phyloP scores from a whole-genome alignment of 2,329 filamentous ascomycete species.

The Xylaria hypoxylon region DNA sequence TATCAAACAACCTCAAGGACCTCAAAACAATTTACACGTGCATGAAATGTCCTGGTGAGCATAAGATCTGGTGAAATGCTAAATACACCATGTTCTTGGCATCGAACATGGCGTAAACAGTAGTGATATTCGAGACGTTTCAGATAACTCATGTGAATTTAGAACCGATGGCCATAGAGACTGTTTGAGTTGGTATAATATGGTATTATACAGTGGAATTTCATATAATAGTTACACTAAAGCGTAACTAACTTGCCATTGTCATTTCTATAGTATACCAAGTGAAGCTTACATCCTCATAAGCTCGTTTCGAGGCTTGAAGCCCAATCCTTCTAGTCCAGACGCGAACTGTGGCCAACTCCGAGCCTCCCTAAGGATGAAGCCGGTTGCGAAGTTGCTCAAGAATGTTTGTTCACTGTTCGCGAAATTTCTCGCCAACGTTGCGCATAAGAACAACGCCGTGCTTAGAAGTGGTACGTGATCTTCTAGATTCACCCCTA shows the following conservation, averaged over 20 bases:
- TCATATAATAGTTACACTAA: not conserved
- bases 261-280: too few relatives aligned
- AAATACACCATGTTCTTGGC: not conserved
- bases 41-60: too few relatives aligned
- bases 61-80: not conserved
- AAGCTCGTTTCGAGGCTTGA: not conserved
- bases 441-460: constrained; percentile 24
- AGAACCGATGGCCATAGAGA: too few relatives aligned
- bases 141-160: too few relatives aligned
- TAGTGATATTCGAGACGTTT: too few relatives aligned
- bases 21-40: not conserved
- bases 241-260: too few relatives aligned
- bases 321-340: constrained; percentile 4
- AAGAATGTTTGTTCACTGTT: constrained; percentile 14
- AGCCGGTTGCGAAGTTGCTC: constrained; percentile 17
- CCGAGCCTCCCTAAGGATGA: constrained; percentile 7
- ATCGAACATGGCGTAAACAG: not conserved
- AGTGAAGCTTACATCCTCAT: too few relatives aligned
- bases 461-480: constrained; percentile 20
- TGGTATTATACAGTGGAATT: not conserved
- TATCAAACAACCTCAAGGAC: not conserved
- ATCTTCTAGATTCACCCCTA: constrained; percentile 14
- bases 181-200: not conserved
- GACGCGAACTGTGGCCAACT: not conserved
- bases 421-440: not conserved